Evolutionary conservation across 345 rosid species (phyloP).

Genomic region (Isatis tinctoria): DNA sequence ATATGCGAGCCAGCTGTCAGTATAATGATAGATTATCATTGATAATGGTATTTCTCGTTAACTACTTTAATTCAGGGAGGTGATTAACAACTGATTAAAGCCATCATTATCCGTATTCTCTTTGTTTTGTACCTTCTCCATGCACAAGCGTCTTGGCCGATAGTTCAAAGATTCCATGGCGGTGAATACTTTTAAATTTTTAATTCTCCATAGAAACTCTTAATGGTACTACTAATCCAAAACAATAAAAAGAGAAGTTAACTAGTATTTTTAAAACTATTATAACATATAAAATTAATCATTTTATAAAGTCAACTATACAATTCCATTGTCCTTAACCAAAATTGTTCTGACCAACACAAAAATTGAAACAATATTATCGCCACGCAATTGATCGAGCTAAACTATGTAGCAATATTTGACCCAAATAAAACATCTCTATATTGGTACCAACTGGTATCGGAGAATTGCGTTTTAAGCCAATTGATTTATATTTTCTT

Average conservation of each 20-base stretch:
- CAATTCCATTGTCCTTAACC: background rate
- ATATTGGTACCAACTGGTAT: background rate
- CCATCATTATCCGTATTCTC: background rate
- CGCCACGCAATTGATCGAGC: background rate
- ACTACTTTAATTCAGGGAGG: background rate
- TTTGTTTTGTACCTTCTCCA: constrained; percentile 7
- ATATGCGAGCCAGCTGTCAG: constrained; percentile 13
- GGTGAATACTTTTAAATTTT: constrained; percentile 15
- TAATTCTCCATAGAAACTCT: background rate
- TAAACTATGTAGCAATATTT: background rate
- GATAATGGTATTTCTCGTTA: background rate
- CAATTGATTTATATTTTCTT: background rate
- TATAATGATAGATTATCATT: too few relatives aligned
- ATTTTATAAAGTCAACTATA: constrained; percentile 19
- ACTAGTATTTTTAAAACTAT: background rate
- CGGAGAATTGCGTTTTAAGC: background rate
- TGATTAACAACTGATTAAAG: constrained; percentile 4
- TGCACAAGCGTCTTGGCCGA: background rate
- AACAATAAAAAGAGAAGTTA: background rate
- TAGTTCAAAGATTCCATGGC: constrained; percentile 14
- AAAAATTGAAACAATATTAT: background rate
- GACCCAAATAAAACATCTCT: constrained; percentile 5
- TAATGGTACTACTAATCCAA: background rate
- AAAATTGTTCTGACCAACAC: background rate
- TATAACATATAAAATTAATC: background rate